These are phyloP conservation scores for Aureobasidium sp. DNA, from an alignment of 2,329 filamentous ascomycete genomes.

Conservation along the genomic window DNA sequence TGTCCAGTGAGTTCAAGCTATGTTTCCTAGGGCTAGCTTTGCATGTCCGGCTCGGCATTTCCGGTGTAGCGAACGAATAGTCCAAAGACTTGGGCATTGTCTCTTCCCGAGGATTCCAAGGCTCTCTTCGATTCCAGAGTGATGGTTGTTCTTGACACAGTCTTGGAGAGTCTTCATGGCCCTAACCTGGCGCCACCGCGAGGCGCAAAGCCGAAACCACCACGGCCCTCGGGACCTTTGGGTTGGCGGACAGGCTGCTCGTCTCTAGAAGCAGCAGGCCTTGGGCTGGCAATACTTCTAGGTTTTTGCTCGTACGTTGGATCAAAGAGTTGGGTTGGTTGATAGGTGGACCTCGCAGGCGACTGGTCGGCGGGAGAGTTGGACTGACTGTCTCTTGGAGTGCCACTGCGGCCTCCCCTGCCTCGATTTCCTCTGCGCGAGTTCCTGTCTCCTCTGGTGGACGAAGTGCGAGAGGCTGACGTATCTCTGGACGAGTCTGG, in stretches of 20 bases:
- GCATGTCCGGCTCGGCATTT: background rate
- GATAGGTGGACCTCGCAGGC: slow-evolving; percentile 29
- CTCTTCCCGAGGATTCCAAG: background rate
- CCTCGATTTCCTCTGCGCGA: slow-evolving; percentile 26
- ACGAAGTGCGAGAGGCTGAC: slow-evolving; percentile 23
- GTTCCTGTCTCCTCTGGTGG: slow-evolving; percentile 19
- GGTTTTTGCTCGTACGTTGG: slow-evolving; percentile 63
- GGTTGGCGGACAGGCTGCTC: slow-evolving; percentile 67
- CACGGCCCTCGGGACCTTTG: slow-evolving; percentile 71
- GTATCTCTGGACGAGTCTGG: slow-evolving; percentile 20
- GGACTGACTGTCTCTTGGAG: slow-evolving; percentile 31
- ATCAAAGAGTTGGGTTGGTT: slow-evolving; percentile 61
- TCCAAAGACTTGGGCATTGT: background rate
- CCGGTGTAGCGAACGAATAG: background rate
- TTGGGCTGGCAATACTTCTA: slow-evolving; percentile 35
- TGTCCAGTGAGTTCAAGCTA: background rate
- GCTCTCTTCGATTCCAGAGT: background rate
- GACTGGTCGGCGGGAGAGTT: slow-evolving; percentile 31
- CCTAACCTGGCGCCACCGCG: background rate
- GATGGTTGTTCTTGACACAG: background rate
- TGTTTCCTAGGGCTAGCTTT: too few species aligned
- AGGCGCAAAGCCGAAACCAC: slow-evolving; percentile 66
- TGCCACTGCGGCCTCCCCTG: slow-evolving; percentile 23
- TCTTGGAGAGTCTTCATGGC: background rate
- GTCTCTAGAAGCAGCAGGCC: slow-evolving; percentile 49